Evolutionary conservation across 768 basidiomycete genomes (phyloP).

Genomic region (Gyrodon lividus): DNA sequence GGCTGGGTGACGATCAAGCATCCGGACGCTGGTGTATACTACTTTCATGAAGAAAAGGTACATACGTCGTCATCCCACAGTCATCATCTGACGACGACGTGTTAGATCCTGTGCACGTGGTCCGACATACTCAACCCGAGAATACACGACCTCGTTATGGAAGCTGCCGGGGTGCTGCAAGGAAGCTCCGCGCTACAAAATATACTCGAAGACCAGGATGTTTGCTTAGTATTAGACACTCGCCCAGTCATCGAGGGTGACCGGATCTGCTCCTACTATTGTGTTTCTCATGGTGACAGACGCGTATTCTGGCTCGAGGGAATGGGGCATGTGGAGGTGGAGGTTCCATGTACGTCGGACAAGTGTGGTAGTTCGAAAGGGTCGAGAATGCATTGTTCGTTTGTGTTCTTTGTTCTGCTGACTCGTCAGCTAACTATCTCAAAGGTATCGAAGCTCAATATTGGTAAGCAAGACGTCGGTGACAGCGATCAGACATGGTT

Average conservation of each 20-base stretch:
- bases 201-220: constrained; percentile 9
- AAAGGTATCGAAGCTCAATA: constrained; percentile 30
- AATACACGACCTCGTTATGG: constrained; percentile 6
- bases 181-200: constrained; percentile 3
- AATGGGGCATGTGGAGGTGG: constrained; percentile 17
- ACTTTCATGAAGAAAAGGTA: constrained; percentile 33
- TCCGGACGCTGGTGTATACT: constrained; percentile 34
- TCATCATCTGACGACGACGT: not conserved
- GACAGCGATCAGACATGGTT: not conserved
- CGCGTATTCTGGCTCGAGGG: constrained; percentile 31
- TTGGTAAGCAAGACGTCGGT: constrained; percentile 17
- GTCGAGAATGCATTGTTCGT: constrained; percentile 27
- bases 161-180: constrained; percentile 12
- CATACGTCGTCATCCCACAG: not conserved
- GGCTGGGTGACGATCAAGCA: constrained; percentile 32
- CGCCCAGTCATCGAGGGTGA: not conserved
- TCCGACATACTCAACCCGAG: constrained; percentile 8
- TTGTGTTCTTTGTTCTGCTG: not conserved
- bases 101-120: constrained; percentile 14
- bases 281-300: constrained; percentile 27
- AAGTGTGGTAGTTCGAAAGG: constrained; percentile 8
- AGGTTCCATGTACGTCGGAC: constrained; percentile 22
- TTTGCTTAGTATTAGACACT: constrained; percentile 19
- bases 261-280: constrained; percentile 22
- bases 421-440: not conserved